Percentiles rank a stretch among this genome's conserved stretches.
These are phyloP conservation scores for Orychophragmus violaceus DNA, from an alignment of 345 rosid species.

Conservation along the genomic window DNA sequence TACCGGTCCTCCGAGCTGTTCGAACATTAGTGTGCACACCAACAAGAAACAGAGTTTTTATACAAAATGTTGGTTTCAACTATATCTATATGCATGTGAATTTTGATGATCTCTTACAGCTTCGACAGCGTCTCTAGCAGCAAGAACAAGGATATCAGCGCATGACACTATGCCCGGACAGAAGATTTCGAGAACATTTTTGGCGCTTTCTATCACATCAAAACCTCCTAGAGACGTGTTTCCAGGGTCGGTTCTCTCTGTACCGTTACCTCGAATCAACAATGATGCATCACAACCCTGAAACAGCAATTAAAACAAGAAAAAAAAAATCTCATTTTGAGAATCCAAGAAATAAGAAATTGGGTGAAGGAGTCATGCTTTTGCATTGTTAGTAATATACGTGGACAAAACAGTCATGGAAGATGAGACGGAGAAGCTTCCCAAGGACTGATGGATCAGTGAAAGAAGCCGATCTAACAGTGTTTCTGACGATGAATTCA, in stretches of 20 bases:
- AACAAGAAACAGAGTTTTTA: neutral
- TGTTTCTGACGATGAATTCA: constrained; percentile 55
- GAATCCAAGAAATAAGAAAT: neutral
- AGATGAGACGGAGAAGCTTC: constrained; percentile 78
- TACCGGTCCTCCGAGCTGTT: constrained; percentile 61
- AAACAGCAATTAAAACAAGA: neutral
- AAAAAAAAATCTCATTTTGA: neutral
- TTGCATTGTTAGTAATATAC: constrained; percentile 25
- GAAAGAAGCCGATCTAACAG: constrained; percentile 62
- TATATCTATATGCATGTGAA: neutral
- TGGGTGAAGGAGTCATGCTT: neutral
- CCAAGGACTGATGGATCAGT: constrained; percentile 70
- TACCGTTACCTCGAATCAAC: constrained; percentile 71
- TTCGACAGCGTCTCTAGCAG: constrained; percentile 76
- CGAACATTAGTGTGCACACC: neutral
- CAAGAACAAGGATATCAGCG: constrained; percentile 62
- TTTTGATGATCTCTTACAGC: constrained; percentile 35
- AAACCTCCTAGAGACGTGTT: constrained; percentile 72
- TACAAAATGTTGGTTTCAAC: neutral
- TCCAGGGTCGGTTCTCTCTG: constrained; percentile 78
- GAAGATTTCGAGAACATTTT: constrained; percentile 56
- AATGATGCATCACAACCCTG: constrained; percentile 93
- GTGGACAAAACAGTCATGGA: constrained; percentile 89
- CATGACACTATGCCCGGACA: constrained; percentile 71
- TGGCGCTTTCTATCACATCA: constrained; percentile 56